Evolutionary conservation across 2,329 filamentous ascomycete genomes (phyloP).

Genomic region (Lasiodiplodia hormozganensis): DNA sequence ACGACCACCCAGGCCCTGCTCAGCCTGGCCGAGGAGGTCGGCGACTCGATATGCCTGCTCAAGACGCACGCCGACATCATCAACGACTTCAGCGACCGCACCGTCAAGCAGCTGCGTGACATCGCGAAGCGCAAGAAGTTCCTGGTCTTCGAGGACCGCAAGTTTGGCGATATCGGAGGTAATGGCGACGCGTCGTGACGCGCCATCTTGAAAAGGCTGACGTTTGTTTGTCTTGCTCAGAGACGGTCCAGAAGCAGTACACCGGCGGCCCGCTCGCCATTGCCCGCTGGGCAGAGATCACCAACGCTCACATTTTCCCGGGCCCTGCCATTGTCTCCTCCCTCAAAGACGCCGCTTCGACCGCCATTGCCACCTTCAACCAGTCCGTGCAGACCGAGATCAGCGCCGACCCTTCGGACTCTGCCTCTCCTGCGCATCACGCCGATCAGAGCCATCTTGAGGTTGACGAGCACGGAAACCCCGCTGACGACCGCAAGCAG

Average conservation of each 20-base stretch:
- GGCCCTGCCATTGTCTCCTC: constrained; percentile 60
- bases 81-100: constrained; percentile 65
- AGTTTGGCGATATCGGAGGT: constrained; percentile 64
- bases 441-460: constrained; percentile 59
- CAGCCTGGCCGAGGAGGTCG: constrained; percentile 63
- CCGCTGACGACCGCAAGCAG: constrained; percentile 69
- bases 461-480: constrained; percentile 34
- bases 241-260: constrained; percentile 63
- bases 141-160: constrained; percentile 62
- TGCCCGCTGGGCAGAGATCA: constrained; percentile 59
- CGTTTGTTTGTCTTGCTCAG: constrained; percentile 38
- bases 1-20: constrained; percentile 63
- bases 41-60: constrained; percentile 66
- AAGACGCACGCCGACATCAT: constrained; percentile 69
- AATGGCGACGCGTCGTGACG: constrained; percentile 30
- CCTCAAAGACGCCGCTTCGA: constrained; percentile 55
- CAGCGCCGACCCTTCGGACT: constrained; percentile 43
- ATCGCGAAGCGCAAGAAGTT: constrained; percentile 58
- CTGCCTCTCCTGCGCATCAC: constrained; percentile 36
- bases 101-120: constrained; percentile 56
- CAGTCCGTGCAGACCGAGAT: constrained; percentile 60
- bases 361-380: constrained; percentile 57
- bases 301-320: constrained; percentile 61
- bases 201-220: constrained; percentile 29
- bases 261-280: constrained; percentile 58